Evolutionary conservation across 768 basidiomycete species (phyloP).

Genomic region (Auriculariales sp.): DNA sequence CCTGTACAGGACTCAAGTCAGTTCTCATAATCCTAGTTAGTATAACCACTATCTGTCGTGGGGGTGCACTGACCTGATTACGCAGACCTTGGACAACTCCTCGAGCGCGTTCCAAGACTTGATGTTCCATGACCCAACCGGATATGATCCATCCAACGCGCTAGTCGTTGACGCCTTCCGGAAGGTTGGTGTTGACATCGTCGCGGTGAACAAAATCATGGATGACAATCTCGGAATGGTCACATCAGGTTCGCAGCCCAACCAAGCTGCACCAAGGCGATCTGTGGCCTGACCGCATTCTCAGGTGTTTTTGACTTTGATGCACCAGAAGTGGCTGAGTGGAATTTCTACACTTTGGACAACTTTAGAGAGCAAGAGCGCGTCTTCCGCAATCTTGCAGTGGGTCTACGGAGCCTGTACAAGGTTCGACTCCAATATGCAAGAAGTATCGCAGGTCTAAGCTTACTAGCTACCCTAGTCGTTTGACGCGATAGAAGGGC

Average conservation of each 20-base stretch:
- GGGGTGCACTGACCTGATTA: not conserved
- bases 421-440: not conserved
- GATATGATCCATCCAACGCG: not conserved
- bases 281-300: no score
- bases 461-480: not conserved
- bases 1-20: not conserved
- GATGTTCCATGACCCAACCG: not conserved
- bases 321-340: no score
- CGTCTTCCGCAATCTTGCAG: not conserved
- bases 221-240: no score
- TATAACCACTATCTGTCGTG: not conserved
- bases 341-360: not conserved
- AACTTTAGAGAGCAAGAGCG: not conserved
- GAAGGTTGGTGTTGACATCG: not conserved
- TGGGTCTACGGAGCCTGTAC: not conserved
- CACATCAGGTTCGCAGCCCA: no score
- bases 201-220: not conserved
- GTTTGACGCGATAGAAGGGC: not conserved
- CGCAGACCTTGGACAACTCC: not conserved
- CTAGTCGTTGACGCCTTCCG: not conserved
- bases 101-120: not conserved
- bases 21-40: not conserved
- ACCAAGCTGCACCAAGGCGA: no score
- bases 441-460: not conserved
- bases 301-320: no score